These are phyloP conservation scores for Bremia lactucae DNA, from an alignment of 352 stramenopile genomes.

Conservation along the genomic window DNA sequence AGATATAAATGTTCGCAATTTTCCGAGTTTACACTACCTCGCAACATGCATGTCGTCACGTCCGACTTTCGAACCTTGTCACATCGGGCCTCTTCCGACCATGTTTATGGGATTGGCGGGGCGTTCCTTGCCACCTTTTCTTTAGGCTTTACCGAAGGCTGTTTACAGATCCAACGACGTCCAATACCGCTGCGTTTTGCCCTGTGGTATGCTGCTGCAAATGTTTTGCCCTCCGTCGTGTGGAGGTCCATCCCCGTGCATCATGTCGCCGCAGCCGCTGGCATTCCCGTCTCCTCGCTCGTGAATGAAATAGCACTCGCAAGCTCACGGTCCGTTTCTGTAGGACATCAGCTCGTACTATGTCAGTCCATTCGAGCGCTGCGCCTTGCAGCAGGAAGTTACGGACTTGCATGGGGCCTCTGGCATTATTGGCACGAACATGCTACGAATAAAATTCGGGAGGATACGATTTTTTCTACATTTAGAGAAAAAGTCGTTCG, in stretches of 20 bases:
- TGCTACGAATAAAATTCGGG: background rate
- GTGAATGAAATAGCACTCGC: slow-evolving; percentile 8
- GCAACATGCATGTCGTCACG: background rate
- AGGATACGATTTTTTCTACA: background rate
- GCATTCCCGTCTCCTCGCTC: slow-evolving; percentile 23
- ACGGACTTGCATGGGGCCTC: slow-evolving; percentile 47
- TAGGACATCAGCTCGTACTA: slow-evolving; percentile 29
- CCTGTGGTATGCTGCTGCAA: slow-evolving; percentile 39
- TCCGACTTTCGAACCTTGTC: slow-evolving; percentile 10
- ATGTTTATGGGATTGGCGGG: slow-evolving; percentile 6
- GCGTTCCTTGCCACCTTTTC: slow-evolving; percentile 23
- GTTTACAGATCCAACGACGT: slow-evolving; percentile 35
- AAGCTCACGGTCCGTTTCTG: slow-evolving; percentile 4
- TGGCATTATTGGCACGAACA: slow-evolving; percentile 17
- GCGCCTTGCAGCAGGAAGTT: slow-evolving; percentile 42
- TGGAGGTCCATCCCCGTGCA: slow-evolving; percentile 39
- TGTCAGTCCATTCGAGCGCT: slow-evolving; percentile 40
- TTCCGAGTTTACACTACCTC: no score
- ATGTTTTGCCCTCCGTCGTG: slow-evolving; percentile 50
- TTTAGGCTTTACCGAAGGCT: slow-evolving; percentile 57
- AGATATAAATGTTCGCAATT: no score
- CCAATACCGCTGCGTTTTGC: slow-evolving; percentile 67
- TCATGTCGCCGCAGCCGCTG: slow-evolving; percentile 31
- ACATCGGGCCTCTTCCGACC: background rate
- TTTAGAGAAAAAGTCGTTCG: slow-evolving; percentile 35